phyloP scores from a whole-genome alignment of 2,329 filamentous ascomycete genomes.

The Aspergillus flavus region DNA sequence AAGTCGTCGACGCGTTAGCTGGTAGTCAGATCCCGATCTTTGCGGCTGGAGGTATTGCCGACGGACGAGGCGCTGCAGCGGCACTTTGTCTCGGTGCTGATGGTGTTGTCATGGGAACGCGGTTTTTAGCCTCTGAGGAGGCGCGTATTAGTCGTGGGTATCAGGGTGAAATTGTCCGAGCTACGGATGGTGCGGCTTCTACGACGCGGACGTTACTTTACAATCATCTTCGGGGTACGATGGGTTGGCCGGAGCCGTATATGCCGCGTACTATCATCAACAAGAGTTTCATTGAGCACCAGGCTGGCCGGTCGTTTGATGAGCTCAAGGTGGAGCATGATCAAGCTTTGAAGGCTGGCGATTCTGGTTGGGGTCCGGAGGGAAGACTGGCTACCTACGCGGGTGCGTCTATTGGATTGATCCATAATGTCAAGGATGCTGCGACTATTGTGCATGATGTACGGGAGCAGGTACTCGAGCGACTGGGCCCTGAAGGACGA shows the following conservation, averaged over 20 bases:
- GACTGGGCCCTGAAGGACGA: background rate
- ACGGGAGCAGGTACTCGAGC: background rate
- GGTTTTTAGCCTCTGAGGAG: conserved; percentile 60
- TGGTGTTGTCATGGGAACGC: conserved; percentile 64
- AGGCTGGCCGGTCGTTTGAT: conserved; percentile 47
- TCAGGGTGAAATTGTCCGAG: conserved; percentile 53
- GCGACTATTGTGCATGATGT: conserved; percentile 40
- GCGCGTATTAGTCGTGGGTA: conserved; percentile 56
- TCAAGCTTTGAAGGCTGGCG: conserved; percentile 42
- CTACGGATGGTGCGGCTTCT: conserved; percentile 54
- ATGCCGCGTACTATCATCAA: conserved; percentile 63
- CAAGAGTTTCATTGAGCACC: conserved; percentile 52
- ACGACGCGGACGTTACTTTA: conserved; percentile 58
- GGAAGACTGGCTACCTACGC: conserved; percentile 56
- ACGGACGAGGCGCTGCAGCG: conserved; percentile 55
- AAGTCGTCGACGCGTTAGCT: conserved; percentile 49
- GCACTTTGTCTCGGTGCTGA: conserved; percentile 55
- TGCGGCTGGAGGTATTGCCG: conserved; percentile 57
- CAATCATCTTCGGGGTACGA: conserved; percentile 59
- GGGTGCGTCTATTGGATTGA: conserved; percentile 50
- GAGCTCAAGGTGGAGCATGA: conserved; percentile 50
- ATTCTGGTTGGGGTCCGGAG: conserved; percentile 52
- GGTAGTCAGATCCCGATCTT: conserved; percentile 48
- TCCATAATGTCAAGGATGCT: conserved; percentile 45
- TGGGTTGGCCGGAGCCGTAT: conserved; percentile 62